Conservation (phyloP, 192 early-diverging fungal species). For the Coemansia sp. region DNA sequence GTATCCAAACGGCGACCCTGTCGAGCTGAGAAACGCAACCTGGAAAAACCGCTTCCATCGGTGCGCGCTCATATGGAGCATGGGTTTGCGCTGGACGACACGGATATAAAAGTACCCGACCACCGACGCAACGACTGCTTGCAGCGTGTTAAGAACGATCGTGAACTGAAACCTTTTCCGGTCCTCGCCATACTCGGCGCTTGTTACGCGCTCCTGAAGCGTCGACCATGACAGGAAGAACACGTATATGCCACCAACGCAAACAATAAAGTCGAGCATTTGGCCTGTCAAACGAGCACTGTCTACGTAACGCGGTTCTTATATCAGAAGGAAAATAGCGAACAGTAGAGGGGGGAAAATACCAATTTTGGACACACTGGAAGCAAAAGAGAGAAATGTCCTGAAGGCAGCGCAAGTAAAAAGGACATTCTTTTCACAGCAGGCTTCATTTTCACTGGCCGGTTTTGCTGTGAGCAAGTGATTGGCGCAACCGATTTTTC, state of each 20-base stretch:
- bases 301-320: not conserved
- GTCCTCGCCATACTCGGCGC: slow-evolving; percentile 70
- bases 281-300: not conserved
- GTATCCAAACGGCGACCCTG: slow-evolving; percentile 91
- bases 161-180: slow-evolving; percentile 79
- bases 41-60: slow-evolving; percentile 68
- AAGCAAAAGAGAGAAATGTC: no score
- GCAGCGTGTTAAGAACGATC: slow-evolving; percentile 86
- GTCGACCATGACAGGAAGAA: slow-evolving; percentile 97
- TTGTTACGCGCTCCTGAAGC: slow-evolving; percentile 90
- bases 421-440: not conserved
- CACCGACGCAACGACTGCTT: slow-evolving; percentile 73
- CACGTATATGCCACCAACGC: slow-evolving; percentile 82
- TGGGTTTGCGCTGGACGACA: slow-evolving; percentile 52
- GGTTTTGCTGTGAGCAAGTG: not conserved
- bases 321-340: not conserved
- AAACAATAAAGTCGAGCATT: slow-evolving; percentile 65
- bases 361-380: no score
- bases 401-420: no score
- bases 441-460: not conserved
- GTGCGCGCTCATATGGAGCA: slow-evolving; percentile 44
- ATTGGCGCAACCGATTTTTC: not conserved
- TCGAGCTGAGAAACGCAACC: slow-evolving; percentile 70
- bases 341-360: no score
- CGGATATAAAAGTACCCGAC: slow-evolving; percentile 76